These are phyloP conservation scores for Wickerhamiella dianesei DNA, from an alignment of 805 yeast species.

Conservation along the genomic window DNA sequence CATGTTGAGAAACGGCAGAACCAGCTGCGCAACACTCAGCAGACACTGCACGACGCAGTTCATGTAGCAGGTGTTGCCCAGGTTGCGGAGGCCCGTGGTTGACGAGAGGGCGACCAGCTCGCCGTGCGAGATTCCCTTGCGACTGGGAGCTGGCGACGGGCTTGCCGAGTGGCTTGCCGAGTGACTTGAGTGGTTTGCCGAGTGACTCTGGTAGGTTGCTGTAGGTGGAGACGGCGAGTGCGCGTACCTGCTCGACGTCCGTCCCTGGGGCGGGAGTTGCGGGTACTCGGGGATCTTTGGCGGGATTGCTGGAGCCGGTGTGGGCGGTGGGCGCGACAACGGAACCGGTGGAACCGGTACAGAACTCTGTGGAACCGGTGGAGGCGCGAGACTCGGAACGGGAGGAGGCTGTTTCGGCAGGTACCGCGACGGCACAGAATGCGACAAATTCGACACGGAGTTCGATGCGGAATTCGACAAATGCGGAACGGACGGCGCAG, in stretches of 20 bases:
- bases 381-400: background rate
- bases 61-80: constrained; percentile 87
- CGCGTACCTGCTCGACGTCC: too few relatives aligned
- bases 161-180: too few relatives aligned
- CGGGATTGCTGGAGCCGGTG: background rate
- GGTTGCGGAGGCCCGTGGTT: constrained; percentile 56
- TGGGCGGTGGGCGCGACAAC: background rate
- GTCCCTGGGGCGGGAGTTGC: background rate
- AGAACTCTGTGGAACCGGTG: background rate
- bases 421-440: background rate
- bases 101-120: background rate
- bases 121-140: background rate
- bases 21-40: constrained; percentile 53
- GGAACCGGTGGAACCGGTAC: background rate
- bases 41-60: constrained; percentile 75
- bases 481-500: background rate
- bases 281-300: constrained; percentile 1
- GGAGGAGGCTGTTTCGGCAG: background rate
- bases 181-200: too few relatives aligned
- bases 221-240: background rate
- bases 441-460: background rate
- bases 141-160: background rate
- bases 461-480: background rate
- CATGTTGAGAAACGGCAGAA: constrained; percentile 47
- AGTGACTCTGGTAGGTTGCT: too few relatives aligned